These are phyloP conservation scores for Phanerochaete sordida DNA, from an alignment of 768 basidiomycete species.

Conservation along the genomic window DNA sequence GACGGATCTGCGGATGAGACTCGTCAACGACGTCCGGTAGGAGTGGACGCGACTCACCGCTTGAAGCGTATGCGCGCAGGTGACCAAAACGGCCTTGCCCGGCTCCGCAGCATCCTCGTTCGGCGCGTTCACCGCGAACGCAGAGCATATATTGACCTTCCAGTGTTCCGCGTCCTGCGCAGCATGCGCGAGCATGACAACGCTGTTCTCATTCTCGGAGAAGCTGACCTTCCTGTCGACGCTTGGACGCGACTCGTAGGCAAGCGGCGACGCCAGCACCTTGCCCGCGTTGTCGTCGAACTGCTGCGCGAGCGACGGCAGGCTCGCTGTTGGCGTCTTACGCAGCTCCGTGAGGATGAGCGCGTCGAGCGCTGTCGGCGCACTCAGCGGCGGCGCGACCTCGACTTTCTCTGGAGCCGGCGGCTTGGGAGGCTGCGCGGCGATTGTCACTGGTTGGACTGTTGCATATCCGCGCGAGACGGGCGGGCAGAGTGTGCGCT, in stretches of 20 bases:
- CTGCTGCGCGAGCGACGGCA: constrained; percentile 37
- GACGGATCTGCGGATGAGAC: constrained; percentile 29
- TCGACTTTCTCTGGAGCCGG: constrained; percentile 9
- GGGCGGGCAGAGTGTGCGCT: background rate
- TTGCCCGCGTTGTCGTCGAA: constrained; percentile 39
- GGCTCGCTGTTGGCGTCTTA: constrained; percentile 7
- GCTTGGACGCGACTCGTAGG: constrained; percentile 49
- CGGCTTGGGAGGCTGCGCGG: constrained; percentile 21
- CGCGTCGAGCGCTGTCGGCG: constrained; percentile 17
- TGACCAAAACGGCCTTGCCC: constrained; percentile 40
- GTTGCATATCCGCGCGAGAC: constrained; percentile 19
- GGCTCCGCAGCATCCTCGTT: constrained; percentile 14
- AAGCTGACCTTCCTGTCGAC: constrained; percentile 26
- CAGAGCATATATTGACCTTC: constrained; percentile 52
- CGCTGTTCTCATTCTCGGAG: constrained; percentile 26
- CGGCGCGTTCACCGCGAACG: constrained; percentile 45
- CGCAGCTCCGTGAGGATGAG: constrained; percentile 21
- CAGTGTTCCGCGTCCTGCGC: constrained; percentile 32
- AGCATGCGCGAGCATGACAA: constrained; percentile 54
- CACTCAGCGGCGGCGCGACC: background rate
- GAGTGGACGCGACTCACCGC: constrained; percentile 36
- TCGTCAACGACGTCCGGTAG: background rate
- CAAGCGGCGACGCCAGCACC: constrained; percentile 39
- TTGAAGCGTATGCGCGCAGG: constrained; percentile 63
- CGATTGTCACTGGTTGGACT: constrained; percentile 19